Conservation (phyloP, 768 basidiomycete genomes). For the Nevesoporus exiguus region DNA sequence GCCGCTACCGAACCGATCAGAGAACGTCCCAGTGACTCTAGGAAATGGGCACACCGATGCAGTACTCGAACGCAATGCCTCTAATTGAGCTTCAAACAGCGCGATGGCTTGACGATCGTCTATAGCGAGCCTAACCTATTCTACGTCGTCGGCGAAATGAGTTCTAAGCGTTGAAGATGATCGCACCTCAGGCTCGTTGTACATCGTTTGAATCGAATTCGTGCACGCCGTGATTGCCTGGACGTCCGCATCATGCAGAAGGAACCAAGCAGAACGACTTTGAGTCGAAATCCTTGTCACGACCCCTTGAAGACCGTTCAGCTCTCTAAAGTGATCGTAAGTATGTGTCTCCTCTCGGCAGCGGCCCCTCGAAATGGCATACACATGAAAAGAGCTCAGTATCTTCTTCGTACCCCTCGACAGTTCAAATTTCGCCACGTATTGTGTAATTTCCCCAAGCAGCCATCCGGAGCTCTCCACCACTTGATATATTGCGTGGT, state of each 20-base stretch:
- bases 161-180: background rate
- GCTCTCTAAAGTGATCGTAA: slow-evolving; percentile 1
- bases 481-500: too few relatives aligned
- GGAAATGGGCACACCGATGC: background rate
- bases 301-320: slow-evolving; percentile 2
- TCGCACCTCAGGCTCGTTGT: slow-evolving; percentile 7
- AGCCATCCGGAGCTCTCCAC: too few relatives aligned
- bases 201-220: slow-evolving; percentile 8
- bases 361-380: background rate
- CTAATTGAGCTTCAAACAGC: slow-evolving; percentile 11
- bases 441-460: background rate
- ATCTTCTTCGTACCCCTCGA: slow-evolving; percentile 3
- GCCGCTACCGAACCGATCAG: too few relatives aligned
- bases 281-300: slow-evolving; percentile 11
- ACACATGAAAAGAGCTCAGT: slow-evolving; percentile 6
- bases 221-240: slow-evolving; percentile 6
- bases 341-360: too few relatives aligned
- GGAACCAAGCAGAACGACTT: background rate
- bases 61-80: background rate
- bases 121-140: slow-evolving; percentile 12
- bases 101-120: slow-evolving; percentile 7
- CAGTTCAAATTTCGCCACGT: background rate
- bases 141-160: background rate
- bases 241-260: slow-evolving; percentile 11
- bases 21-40: too few relatives aligned